A percentile compares a stretch with the other conserved stretches of the same genome.
Evolutionary conservation across 257 asterid genomes (phyloP).

Genomic region (Buddleja alternifolia): DNA sequence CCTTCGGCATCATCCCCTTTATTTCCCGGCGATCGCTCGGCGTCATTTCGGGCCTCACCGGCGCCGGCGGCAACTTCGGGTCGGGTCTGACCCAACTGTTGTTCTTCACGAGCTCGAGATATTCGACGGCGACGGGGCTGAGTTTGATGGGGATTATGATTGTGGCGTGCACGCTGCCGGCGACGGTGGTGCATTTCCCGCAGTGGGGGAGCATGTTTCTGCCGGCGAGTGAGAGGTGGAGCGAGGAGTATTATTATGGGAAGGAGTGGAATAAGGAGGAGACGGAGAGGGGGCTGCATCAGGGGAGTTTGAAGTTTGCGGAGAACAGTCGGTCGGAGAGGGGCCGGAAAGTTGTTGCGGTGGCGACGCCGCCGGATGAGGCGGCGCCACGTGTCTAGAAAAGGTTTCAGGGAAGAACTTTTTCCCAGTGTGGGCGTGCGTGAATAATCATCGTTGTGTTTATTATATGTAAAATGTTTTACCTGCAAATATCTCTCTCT

Average conservation of each 20-base stretch:
- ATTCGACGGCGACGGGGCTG: constrained; percentile 52
- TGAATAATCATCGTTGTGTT: too few species aligned
- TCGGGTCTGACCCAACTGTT: constrained; percentile 55
- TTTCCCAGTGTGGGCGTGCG: neutral
- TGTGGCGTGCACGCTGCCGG: constrained; percentile 52
- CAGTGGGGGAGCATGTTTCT: constrained; percentile 77
- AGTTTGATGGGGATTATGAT: constrained; percentile 57
- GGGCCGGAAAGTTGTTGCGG: constrained; percentile 42
- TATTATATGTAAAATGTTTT: too few species aligned
- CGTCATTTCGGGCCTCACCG: constrained; percentile 57
- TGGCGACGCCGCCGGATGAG: constrained; percentile 27
- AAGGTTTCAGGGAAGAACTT: neutral
- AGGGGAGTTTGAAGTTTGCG: constrained; percentile 53
- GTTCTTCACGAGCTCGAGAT: constrained; percentile 48
- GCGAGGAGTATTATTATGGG: constrained; percentile 52
- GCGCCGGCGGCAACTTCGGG: constrained; percentile 69
- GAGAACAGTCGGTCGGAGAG: constrained; percentile 62
- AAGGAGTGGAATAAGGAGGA: constrained; percentile 55
- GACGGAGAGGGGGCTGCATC: constrained; percentile 49
- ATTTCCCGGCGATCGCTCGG: constrained; percentile 60
- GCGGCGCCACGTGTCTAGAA: constrained; percentile 12
- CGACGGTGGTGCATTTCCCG: constrained; percentile 54
- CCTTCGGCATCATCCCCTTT: constrained; percentile 59
- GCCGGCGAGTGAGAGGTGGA: constrained; percentile 43
- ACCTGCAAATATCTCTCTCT: too few species aligned